A percentile compares a stretch with the other conserved stretches of the same genome.
Conservation (phyloP, 2,329 filamentous ascomycete genomes). For the Cytospora piceicola region DNA sequence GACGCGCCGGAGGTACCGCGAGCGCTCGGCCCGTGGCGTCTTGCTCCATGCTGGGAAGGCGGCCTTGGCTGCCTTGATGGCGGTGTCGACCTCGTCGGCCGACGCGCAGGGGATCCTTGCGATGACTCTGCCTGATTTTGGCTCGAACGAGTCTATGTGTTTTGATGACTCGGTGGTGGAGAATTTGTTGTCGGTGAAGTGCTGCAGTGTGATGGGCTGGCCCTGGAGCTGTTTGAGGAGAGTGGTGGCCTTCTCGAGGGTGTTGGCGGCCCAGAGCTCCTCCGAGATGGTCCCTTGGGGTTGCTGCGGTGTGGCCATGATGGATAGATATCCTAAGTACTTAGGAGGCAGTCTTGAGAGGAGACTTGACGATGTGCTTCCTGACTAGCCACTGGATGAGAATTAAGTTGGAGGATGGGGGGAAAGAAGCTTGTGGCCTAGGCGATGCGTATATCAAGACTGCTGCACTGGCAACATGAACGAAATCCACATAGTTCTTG, state of each 20-base stretch:
- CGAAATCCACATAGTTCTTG: background rate
- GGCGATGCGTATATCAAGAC: background rate
- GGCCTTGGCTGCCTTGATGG: constrained; percentile 34
- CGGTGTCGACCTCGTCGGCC: constrained; percentile 34
- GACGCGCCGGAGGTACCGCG: constrained; percentile 35
- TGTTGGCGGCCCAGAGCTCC: constrained; percentile 36
- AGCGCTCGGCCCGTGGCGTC: constrained; percentile 35
- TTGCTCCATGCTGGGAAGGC: constrained; percentile 39
- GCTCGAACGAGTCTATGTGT: constrained; percentile 38
- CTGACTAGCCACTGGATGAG: background rate
- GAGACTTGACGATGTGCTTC: background rate
- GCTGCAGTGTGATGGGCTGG: constrained; percentile 30
- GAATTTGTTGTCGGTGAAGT: constrained; percentile 33
- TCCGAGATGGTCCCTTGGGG: constrained; percentile 14
- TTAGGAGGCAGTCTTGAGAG: too few relatives aligned
- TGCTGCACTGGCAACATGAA: too few relatives aligned
- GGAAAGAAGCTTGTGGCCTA: too few relatives aligned
- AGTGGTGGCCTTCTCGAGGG: constrained; percentile 36
- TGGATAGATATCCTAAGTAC: too few relatives aligned
- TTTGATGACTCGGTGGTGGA: constrained; percentile 23
- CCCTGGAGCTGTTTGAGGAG: constrained; percentile 29
- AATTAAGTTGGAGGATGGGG: background rate
- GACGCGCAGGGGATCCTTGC: constrained; percentile 36
- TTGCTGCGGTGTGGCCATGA: constrained; percentile 11
- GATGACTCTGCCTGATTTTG: constrained; percentile 38